phyloP scores from a whole-genome alignment of 139 green algal genomes.

The Chlorella vulgaris region DNA sequence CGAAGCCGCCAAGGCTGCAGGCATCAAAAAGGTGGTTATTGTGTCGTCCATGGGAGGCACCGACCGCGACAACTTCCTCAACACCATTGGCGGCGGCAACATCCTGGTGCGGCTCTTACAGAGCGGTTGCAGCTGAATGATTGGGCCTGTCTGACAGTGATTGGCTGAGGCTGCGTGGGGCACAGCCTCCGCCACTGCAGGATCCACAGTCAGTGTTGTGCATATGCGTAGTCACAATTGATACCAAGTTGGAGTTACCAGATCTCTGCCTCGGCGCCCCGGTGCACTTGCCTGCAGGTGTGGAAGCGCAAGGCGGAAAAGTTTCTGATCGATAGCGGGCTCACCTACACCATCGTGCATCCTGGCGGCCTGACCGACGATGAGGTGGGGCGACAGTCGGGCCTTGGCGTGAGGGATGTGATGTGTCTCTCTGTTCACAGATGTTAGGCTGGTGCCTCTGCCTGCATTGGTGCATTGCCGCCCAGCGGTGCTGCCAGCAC shows the following conservation, averaged over 20 bases:
- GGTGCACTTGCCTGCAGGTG: constrained; percentile 11
- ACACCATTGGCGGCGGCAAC: constrained; percentile 71
- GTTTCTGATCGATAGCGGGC: constrained; percentile 72
- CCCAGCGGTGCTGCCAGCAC: too few species aligned
- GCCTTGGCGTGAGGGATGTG: too few species aligned
- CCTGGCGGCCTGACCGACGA: constrained; percentile 75
- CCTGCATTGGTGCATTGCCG: not conserved
- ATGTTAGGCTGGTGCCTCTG: not conserved
- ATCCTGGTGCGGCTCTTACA: constrained; percentile 72
- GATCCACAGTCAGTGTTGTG: too few species aligned
- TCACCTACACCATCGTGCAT: constrained; percentile 78
- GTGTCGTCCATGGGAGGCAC: constrained; percentile 80
- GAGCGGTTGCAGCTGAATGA: too few species aligned
- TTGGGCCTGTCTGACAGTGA: too few species aligned
- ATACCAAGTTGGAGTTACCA: too few species aligned
- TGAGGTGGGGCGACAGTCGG: not conserved
- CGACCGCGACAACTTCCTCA: constrained; percentile 65
- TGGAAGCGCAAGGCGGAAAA: constrained; percentile 89
- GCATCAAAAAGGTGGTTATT: constrained; percentile 61
- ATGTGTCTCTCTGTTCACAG: not conserved
- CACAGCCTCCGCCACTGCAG: too few species aligned
- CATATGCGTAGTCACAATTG: too few species aligned
- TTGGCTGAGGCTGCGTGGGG: too few species aligned
- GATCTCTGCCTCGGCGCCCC: too few species aligned
- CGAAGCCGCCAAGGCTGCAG: constrained; percentile 68